phyloP scores from a whole-genome alignment of 768 basidiomycete species.

The Boletus subparvulus region DNA sequence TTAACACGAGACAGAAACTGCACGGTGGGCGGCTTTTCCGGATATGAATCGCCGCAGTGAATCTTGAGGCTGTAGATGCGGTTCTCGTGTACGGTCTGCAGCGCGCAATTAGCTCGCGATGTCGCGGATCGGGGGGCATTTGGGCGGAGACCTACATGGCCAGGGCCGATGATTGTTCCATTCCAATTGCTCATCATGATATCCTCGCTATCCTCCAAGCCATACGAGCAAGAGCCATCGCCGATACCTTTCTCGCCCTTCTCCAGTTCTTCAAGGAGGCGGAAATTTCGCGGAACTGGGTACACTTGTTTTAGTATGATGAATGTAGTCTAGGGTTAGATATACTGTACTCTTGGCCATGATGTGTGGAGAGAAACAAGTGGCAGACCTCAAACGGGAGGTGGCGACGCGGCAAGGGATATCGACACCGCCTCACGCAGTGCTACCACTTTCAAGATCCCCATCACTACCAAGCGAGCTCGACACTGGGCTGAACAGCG shows the following conservation, averaged over 20 bases:
- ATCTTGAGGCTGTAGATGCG: slow-evolving; percentile 96
- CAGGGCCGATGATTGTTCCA: slow-evolving; percentile 97
- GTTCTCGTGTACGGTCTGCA: slow-evolving; percentile 95
- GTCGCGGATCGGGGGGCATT: slow-evolving; percentile 6
- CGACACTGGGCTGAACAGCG: slow-evolving; percentile 1
- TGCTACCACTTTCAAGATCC: slow-evolving; percentile 1
- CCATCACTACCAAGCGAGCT: slow-evolving; percentile 11
- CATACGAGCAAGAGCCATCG: slow-evolving; percentile 96
- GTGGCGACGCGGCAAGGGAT: slow-evolving; percentile 6
- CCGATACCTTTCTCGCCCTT: slow-evolving; percentile 99
- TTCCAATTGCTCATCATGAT: slow-evolving; percentile 99
- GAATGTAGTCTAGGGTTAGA: neutral
- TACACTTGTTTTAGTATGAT: neutral
- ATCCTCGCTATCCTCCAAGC: slow-evolving; percentile 93
- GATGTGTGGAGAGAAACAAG: slow-evolving; percentile 11
- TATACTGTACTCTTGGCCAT: slow-evolving; percentile 54
- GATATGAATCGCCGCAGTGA: slow-evolving; percentile 72
- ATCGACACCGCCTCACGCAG: slow-evolving; percentile 35
- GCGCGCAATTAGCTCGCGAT: slow-evolving; percentile 16
- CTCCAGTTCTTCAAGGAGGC: slow-evolving; percentile 96
- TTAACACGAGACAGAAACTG: slow-evolving; percentile 90
- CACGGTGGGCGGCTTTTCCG: slow-evolving; percentile 74
- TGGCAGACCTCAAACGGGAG: neutral
- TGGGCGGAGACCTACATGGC: slow-evolving; percentile 67
- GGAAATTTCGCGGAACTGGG: slow-evolving; percentile 93